These are phyloP conservation scores for Potentilla sterilis DNA, from an alignment of 306 rosid genomes.

Conservation along the genomic window DNA sequence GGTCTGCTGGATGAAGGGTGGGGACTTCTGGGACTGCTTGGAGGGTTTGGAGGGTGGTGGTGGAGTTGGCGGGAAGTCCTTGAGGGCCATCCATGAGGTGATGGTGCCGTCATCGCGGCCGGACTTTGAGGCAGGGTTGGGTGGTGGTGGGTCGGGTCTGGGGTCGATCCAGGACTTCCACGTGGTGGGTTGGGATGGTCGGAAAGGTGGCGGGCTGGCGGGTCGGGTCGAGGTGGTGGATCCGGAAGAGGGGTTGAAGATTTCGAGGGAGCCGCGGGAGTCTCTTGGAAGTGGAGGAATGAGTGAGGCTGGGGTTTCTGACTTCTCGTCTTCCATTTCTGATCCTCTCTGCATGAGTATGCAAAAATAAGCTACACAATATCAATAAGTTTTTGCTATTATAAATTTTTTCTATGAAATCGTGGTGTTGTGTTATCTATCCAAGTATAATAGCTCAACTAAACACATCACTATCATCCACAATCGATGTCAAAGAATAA, in stretches of 20 bases:
- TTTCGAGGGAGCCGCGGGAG: constrained; percentile 86
- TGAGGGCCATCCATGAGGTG: constrained; percentile 89
- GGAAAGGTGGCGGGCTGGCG: constrained; percentile 28
- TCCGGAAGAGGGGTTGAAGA: constrained; percentile 91
- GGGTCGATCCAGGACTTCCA: constrained; percentile 50
- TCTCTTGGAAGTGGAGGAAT: constrained; percentile 58
- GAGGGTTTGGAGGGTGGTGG: constrained; percentile 25
- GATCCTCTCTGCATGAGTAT: constrained; percentile 33
- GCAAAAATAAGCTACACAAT: not conserved
- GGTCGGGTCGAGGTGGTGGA: constrained; percentile 36
- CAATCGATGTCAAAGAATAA: too few relatives aligned
- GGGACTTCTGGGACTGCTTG: constrained; percentile 20
- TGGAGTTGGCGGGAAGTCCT: constrained; percentile 41
- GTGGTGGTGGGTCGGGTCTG: constrained; percentile 19
- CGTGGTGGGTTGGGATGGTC: constrained; percentile 30
- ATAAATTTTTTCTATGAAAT: too few relatives aligned
- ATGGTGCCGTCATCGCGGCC: constrained; percentile 37
- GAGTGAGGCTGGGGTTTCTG: constrained; percentile 34
- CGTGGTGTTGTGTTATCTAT: too few relatives aligned
- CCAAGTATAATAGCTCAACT: too few relatives aligned
- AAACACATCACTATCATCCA: too few relatives aligned
- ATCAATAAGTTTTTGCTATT: not conserved
- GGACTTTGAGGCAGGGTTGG: constrained; percentile 22
- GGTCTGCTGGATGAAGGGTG: constrained; percentile 29
- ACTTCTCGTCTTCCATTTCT: constrained; percentile 39